Evolutionary conservation across 1,284 basidiomycete genomes (phyloP), one percentile per base, ranked within the genome.

Genomic region (Chalciporus piperatoides): DNA sequence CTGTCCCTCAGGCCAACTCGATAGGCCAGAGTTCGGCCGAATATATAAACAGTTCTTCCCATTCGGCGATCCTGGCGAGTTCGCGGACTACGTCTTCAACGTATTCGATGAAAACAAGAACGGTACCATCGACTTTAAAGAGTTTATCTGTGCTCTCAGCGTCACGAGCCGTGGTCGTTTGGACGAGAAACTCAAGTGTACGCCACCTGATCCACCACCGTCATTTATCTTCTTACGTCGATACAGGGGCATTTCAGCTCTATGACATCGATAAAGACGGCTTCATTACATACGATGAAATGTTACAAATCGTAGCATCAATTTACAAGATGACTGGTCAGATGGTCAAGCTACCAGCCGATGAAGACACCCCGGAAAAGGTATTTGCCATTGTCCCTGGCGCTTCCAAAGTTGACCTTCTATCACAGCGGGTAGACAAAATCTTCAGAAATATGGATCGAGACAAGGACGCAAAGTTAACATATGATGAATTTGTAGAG

Each of bases 31-130:
- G 70, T 99, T 99, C 72, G 82, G 89, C 65, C 88, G 91, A 69
- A 99, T 99, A 79, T 99, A 99, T 82, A 94, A 96, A 68, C 96
- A 99, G 69, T 97, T 99, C 87, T 98, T 98, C 79, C 96, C 96
- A 21, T 99, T 99, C 64, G 97, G 97, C 51, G 97, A 99, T 70
- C 96, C 97, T 4, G 85, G 78, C 51, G 91, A 97, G 67, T 99
- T 99, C 63, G 94, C 97, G 41, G 93, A 98, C 71, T 97, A 97
- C 67, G 97, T 99, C 59, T 99, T 99, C 79, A 96, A 97, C 63
- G 92, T 95, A 44, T 95, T 96, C 67, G 94, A 97, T 69, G 89
- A 90, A 69, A 92, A 97, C 76, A 90, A 92, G 77, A 94, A 90
- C 68, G 93, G 92, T 37, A 91, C 89, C 17, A 97, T 97, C 72